These are phyloP conservation scores for Aureobasidium uvarum DNA, from an alignment of 2,329 filamentous ascomycete genomes.

Conservation along the genomic window DNA sequence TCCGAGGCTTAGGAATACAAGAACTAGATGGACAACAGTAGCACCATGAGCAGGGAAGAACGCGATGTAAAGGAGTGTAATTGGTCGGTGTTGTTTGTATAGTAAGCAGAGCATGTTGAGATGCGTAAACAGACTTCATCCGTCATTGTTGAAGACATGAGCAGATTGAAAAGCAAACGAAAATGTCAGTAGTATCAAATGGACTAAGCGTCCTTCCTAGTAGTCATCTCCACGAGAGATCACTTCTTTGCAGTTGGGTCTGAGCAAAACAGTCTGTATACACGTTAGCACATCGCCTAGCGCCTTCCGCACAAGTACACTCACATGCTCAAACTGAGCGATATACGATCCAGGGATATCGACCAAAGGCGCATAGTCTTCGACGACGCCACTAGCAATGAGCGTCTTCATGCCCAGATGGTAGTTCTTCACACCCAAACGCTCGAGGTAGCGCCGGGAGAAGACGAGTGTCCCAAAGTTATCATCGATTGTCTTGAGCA, in stretches of 20 bases:
- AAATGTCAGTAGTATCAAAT: neutral
- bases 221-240: conserved; percentile 43
- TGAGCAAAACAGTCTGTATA: conserved; percentile 49
- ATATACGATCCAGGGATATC: conserved; percentile 95
- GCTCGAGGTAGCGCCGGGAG: conserved; percentile 85
- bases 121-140: neutral
- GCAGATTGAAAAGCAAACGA: neutral
- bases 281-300: neutral
- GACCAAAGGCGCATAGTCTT: conserved; percentile 83
- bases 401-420: conserved; percentile 87
- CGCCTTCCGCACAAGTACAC: conserved; percentile 40
- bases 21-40: neutral
- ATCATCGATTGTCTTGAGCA: conserved; percentile 89
- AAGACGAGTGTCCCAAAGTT: conserved; percentile 94
- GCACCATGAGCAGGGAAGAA: too few relatives aligned
- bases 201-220: conserved; percentile 46
- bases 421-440: conserved; percentile 93
- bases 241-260: conserved; percentile 44
- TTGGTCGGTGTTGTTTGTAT: neutral
- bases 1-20: neutral
- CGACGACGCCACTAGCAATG: conserved; percentile 77
- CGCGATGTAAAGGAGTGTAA: conserved; percentile 4
- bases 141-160: neutral
- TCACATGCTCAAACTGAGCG: conserved; percentile 90
- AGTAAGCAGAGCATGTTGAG: conserved; percentile 14